Conservation (phyloP, 2,329 filamentous ascomycete species). For the Fusarium vanettenii region DNA sequence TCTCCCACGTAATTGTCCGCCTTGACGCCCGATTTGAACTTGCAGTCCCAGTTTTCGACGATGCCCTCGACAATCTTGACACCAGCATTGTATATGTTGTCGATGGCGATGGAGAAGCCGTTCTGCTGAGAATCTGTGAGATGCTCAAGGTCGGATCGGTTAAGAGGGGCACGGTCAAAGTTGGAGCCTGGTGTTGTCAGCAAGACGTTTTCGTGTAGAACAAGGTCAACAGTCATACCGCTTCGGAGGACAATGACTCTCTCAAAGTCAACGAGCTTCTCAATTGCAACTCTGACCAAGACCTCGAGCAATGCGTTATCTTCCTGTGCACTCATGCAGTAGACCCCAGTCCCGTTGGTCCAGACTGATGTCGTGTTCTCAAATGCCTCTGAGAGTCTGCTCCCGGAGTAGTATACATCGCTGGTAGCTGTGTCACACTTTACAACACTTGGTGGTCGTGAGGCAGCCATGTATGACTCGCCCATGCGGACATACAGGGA, state of each 20-base stretch:
- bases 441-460: slow-evolving; percentile 64
- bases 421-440: slow-evolving; percentile 77
- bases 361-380: slow-evolving; percentile 71
- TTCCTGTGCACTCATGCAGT: slow-evolving; percentile 79
- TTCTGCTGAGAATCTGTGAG: slow-evolving; percentile 71
- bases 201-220: background rate
- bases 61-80: slow-evolving; percentile 74
- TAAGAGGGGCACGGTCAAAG: slow-evolving; percentile 76
- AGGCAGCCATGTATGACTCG: slow-evolving; percentile 54
- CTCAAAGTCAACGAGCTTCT: slow-evolving; percentile 71
- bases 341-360: slow-evolving; percentile 75
- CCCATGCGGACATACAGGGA: slow-evolving; percentile 60
- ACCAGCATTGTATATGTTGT: slow-evolving; percentile 76
- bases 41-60: slow-evolving; percentile 68
- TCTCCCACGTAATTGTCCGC: slow-evolving; percentile 76
- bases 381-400: slow-evolving; percentile 70
- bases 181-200: slow-evolving; percentile 62
- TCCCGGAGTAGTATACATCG: slow-evolving; percentile 78
- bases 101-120: slow-evolving; percentile 70
- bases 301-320: slow-evolving; percentile 77
- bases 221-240: slow-evolving; percentile 44
- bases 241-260: slow-evolving; percentile 77
- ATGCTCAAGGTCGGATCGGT: slow-evolving; percentile 67
- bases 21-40: slow-evolving; percentile 68
- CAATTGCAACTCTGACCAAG: slow-evolving; percentile 68